Evolutionary conservation across 257 asterid genomes (phyloP), one percentile per base, ranked within the genome.

Genomic region (Solanum dulcamara): DNA sequence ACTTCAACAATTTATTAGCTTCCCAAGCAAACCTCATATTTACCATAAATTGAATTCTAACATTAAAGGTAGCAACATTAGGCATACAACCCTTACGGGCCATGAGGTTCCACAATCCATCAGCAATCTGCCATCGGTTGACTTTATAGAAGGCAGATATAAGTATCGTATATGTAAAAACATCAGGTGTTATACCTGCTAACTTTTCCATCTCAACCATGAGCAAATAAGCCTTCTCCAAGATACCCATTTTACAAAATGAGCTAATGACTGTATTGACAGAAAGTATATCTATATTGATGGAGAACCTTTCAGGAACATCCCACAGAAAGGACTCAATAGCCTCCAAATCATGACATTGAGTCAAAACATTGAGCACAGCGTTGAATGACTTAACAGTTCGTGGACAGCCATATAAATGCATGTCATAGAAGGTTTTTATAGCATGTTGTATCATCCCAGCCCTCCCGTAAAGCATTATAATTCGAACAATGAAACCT

Each of bases 21-120:
- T 93, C 94, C 96, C 97, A 94, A 6, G 97, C 92, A 66, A 95
- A 92, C 32, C 95, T 91, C 50, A 81, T 86, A 81, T 72, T 89
- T 81, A 90, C 93, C 88, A 94, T 88, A 88, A 90, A 95, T 88
- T 95, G 98, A 85, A 95, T 91, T 86, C 98, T 91, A 40, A 82
- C 95, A 90, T 95, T 95, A 75, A 92, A 95, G 68, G 98, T 95
- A 5, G 95, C 97, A 18, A 90, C 80, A 85, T 93, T 95, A 74
- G 98, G 98, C 67, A 81, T 60, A 87, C 98, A 95, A 12, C 95
- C 92, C 81, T 89, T 95, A 17, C 87, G 89, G 38, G 91, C 90
- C 98, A 95, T 95, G 70, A 89, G 91, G 66, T 94, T 94, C 98
- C 98, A 95, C 85, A 95, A 81, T 15, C 98, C 98, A 87, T 93